Evolutionary conservation across 2,329 filamentous ascomycete species (phyloP), one percentile per base, ranked within the genome.

Genomic region (Geosmithia flava): DNA sequence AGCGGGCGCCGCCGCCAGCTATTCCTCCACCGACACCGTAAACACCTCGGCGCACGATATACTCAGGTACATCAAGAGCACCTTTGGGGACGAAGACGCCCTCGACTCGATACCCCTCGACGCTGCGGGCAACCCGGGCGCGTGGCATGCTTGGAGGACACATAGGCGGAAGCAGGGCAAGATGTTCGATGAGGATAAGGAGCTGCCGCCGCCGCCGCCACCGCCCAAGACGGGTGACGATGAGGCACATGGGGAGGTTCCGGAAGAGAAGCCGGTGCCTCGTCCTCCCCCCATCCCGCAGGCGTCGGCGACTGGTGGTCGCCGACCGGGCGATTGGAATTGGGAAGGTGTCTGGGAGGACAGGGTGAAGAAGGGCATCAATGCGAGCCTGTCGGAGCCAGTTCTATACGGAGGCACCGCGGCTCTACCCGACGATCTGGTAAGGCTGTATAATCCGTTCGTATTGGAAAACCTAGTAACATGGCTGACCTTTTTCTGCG

Each of bases 261-360:
- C 30, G 7, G 30, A 27, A 39, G 30, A 23, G 29, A 19, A 27
- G 7, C 20, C 41, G 13, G 17, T 11, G 16, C 41, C 46, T 13
- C 37, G 41, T 7, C 16, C 33, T 23, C n/a, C 29, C n/a, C 15
- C 33, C 15, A 37, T 16, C 10, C 10, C 33, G 3, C 33, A 37
- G 33, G 33, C 33, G 33, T 16, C 10, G 13, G 23, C 8, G 23
- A 37, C 33, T 37, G 33, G 33, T 37, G 20, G 17, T 8, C 47
- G 46, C 13, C 41, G 37, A 20, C 88, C 88, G 0, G 86, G 85
- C 7, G 85, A 95, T 57, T 97, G 91, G 91, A 95, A 95, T 60
- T 97, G 91, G 91, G 88, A 95, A 58, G 90, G 91, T 0, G 91
- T 97, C 0, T 98, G 91, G 91, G 87, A 94, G 61, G 84, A 90